These are phyloP conservation scores for Sextonia rubra DNA, from an alignment of 164 flowering plant genomes.

Conservation along the genomic window DNA sequence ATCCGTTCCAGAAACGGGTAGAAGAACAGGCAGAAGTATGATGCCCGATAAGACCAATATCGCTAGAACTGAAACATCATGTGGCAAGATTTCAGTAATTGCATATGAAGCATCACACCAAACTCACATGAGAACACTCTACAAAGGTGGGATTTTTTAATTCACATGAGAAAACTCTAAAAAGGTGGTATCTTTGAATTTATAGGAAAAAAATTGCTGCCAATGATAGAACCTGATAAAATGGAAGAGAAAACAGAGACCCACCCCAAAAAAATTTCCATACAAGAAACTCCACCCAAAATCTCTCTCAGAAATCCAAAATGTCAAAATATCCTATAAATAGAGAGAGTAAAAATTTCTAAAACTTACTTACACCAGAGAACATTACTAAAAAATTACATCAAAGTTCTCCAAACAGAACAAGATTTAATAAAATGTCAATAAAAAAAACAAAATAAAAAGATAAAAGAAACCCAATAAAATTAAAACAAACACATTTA, in stretches of 20 bases:
- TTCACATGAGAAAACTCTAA: no score
- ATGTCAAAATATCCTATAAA: no score
- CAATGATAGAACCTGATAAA: neutral
- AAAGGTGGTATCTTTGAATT: neutral
- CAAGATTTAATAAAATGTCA: no score
- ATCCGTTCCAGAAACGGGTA: constrained; percentile 75
- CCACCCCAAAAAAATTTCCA: no score
- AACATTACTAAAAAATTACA: no score
- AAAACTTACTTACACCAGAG: no score
- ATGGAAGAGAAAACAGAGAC: neutral
- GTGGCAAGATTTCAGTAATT: neutral
- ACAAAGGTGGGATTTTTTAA: neutral
- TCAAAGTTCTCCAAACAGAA: no score
- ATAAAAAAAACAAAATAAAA: no score
- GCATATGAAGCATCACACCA: neutral
- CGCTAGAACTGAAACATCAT: constrained; percentile 54
- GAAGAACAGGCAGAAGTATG: constrained; percentile 69
- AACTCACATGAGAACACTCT: no score
- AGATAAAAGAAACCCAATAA: neutral
- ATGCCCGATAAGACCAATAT: constrained; percentile 62
- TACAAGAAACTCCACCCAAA: no score
- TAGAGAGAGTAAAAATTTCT: no score
- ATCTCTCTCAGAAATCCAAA: no score
- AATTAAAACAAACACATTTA: neutral
- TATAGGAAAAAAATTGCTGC: neutral